Conservation (phyloP, 208 protist species). For the Acanthamoeba polyphaga region DNA sequence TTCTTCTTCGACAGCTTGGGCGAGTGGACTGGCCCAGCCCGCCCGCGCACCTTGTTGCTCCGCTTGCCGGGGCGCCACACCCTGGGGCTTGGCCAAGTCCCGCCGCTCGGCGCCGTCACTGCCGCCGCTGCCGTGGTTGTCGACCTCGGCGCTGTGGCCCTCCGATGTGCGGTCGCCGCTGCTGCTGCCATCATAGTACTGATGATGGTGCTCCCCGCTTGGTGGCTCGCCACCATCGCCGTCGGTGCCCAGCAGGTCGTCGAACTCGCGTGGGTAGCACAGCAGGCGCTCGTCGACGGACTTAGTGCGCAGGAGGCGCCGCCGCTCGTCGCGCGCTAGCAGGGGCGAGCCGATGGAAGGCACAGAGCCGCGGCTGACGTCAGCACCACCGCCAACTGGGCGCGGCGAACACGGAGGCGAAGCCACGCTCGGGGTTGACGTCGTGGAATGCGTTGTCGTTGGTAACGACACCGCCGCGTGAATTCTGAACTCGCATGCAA, state of each 20-base stretch:
- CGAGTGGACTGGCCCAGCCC: not conserved
- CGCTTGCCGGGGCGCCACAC: not conserved
- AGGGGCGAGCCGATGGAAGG: not conserved
- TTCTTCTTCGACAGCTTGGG: constrained; percentile 25
- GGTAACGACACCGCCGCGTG: not conserved
- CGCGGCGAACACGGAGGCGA: not conserved
- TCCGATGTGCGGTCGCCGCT: not conserved
- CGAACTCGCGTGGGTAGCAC: not conserved
- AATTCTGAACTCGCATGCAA: not conserved
- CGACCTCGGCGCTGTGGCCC: not conserved
- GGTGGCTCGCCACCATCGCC: too few species aligned
- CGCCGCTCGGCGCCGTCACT: not conserved
- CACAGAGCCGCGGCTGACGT: too few species aligned
- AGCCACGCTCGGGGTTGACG: not conserved
- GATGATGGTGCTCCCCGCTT: too few species aligned
- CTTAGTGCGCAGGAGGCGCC: not conserved
- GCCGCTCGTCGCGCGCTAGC: not conserved
- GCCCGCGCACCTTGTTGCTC: not conserved
- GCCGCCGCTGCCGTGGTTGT: not conserved
- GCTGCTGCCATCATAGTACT: not conserved
- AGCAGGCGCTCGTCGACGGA: not conserved
- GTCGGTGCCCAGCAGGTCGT: not conserved
- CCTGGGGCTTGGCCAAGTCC: not conserved
- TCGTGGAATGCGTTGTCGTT: not conserved
- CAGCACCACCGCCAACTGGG: too few species aligned